Base-by-base conservation (phyloP, 2,329 filamentous ascomycete genomes). In the Capronia coronata region DNA sequence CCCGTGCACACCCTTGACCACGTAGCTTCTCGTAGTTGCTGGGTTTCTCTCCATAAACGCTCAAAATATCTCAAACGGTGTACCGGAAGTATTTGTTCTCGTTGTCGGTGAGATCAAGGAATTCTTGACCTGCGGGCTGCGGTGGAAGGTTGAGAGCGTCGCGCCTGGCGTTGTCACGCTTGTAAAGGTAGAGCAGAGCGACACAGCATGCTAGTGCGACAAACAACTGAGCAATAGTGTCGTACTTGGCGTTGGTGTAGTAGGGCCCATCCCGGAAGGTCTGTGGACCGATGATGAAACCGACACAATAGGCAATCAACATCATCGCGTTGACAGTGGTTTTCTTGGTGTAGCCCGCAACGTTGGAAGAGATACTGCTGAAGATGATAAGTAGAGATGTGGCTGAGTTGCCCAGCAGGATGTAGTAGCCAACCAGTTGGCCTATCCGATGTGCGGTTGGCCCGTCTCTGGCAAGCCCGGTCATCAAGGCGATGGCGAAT, bases 281-380 rank as follows among this genome's bases (percentile, higher is more conserved):
- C 61, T 75, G 73, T 10, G 73, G 73, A 11, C 42, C 41, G 42
- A 78, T 72, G 38, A 78, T 77, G 61, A 76, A 75, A 1, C 74
- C 75, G 3, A 75, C 69, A 49, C 75, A 78, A 54, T 78, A 78
- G 1, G 72, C 75, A 1, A 71, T 71, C 45, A 78, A 77, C 8
- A 78, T 56, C 22, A 75, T 62, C 0, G 74, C 75, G 1, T 67
- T 71, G 0, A 74, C 77, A 2, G 76, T 62, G 57, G 75, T 72
- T 59, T 78, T 78, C 66, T 79, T 79, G 1, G 75, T 78, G 42
- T 73, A 75, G 0, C 76, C 75, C 0, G 74, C 75, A 11, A 78
- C 66, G 59, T 79, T 79, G 9, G 68, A 71, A 49, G 67, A 73
- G 22, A 78, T 66, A 61, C 77, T 74, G 0, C 73, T 77, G 48